These are phyloP conservation scores for Buddleja alternifolia DNA, from an alignment of 257 asterid genomes.

Conservation along the genomic window DNA sequence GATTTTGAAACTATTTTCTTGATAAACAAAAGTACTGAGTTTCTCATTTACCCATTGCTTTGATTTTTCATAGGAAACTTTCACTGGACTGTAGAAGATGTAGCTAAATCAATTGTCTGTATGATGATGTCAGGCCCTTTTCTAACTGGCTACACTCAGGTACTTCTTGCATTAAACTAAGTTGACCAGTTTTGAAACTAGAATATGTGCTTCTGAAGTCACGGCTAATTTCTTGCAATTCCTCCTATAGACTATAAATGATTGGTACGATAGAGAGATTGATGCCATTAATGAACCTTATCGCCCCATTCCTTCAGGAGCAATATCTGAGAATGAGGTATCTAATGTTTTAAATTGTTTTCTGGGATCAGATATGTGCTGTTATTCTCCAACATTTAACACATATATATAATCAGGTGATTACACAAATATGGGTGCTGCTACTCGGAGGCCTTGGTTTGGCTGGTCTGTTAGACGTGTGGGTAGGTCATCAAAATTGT, in stretches of 20 bases:
- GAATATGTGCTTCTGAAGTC: constrained; percentile 25
- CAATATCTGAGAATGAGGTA: constrained; percentile 82
- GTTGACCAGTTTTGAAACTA: constrained; percentile 20
- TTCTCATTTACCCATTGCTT: constrained; percentile 14
- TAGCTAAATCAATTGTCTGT: constrained; percentile 83
- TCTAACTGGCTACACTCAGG: constrained; percentile 97
- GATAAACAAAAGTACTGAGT: not conserved
- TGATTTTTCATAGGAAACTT: constrained; percentile 64
- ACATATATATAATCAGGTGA: constrained; percentile 57
- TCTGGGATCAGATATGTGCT: constrained; percentile 20
- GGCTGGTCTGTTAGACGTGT: constrained; percentile 84
- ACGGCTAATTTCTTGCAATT: constrained; percentile 21
- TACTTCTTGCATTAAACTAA: constrained; percentile 29
- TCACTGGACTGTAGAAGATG: constrained; percentile 86
- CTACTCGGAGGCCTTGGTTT: constrained; percentile 87
- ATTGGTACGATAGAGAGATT: constrained; percentile 95
- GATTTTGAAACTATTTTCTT: constrained; percentile 11
- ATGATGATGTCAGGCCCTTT: constrained; percentile 97
- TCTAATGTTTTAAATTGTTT: constrained; percentile 25
- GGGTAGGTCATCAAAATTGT: constrained; percentile 65
- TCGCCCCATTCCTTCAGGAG: constrained; percentile 97
- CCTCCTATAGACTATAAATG: constrained; percentile 75
- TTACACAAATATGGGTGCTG: constrained; percentile 95
- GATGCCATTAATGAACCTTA: constrained; percentile 97
- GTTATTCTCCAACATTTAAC: constrained; percentile 27